Evolutionary conservation across 306 rosid species (phyloP), one percentile per base, ranked within the genome.

Genomic region (Gastrolobium bilobum): DNA sequence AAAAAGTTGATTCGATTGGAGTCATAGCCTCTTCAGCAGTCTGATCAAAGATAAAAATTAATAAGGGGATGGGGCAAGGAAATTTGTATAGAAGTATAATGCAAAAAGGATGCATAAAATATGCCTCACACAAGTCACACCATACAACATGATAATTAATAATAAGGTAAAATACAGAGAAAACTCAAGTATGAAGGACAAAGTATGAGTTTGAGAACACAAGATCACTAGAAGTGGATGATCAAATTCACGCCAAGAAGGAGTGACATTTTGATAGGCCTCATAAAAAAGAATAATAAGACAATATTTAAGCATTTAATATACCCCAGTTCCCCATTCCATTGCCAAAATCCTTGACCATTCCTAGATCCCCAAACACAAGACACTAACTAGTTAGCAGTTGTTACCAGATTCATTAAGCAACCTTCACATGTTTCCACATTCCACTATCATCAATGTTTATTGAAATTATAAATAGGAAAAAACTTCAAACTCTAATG

Each of bases 11-110:
- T 73, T 94, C 98, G 80, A 94, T 94, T 65, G 98, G 98, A 15
- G 97, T 94, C 98, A 92, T 94, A 37, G 98, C 98, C 85, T 88
- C 97, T 84, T 90, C 97, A 66, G 98, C 98, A 56, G 92, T 94
- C 98, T 94, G 87, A 68, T 76, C 59, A 61, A 59, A 79, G 47
- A 68, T 4, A 60, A 44, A 7, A 56, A 69, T 38, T 30, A 48
- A 40, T 78, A 31, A 13, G 61, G 14, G 61, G 10, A 35, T 56
- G 10, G 31, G 37, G 52, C 29, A 40, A 66, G 35, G 80, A 52
- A 78, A 14, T 52, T 37, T 47, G 33, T 14, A 68, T 44, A 61
- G 29, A 56, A 20, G 57, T 47, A 26, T 62, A 56, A 39, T 51
- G 38, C 79, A 69, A 74, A 47, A 33, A 11, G 79, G 61, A 63